Evolutionary conservation across 495 filamentous ascomycete species (phyloP).

Genomic region (Lasiosphaeria miniovina): DNA sequence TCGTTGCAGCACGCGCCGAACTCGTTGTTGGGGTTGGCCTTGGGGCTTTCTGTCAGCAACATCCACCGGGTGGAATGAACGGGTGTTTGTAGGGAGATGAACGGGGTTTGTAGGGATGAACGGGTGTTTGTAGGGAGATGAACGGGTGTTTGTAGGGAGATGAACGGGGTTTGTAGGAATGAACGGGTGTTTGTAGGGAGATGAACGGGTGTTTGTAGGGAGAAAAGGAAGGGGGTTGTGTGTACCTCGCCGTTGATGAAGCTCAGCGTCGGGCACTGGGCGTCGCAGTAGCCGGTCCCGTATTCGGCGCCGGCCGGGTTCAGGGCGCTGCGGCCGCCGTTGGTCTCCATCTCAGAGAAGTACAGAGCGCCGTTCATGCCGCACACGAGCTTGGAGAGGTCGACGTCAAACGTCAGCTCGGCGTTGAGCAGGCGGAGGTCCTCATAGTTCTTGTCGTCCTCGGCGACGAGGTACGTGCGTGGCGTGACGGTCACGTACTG

Average conservation of each 20-base stretch:
- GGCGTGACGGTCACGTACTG: slow-evolving; percentile 51
- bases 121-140: background rate
- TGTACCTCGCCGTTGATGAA: slow-evolving; percentile 65
- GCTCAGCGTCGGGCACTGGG: slow-evolving; percentile 63
- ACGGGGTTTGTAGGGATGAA: slow-evolving; percentile 19
- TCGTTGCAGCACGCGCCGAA: slow-evolving; percentile 67
- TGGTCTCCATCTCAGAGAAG: slow-evolving; percentile 61
- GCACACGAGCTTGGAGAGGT: slow-evolving; percentile 61
- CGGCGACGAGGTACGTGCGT: slow-evolving; percentile 58
- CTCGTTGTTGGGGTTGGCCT: slow-evolving; percentile 52
- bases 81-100: background rate
- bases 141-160: no score
- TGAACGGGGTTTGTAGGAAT: slow-evolving; percentile 19
- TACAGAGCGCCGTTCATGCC: slow-evolving; percentile 74
- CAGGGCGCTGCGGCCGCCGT: slow-evolving; percentile 53
- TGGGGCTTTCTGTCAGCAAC: slow-evolving; percentile 13
- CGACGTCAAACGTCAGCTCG: slow-evolving; percentile 69
- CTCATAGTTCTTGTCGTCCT: slow-evolving; percentile 52
- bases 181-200: background rate
- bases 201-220: background rate
- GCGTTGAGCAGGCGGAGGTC: slow-evolving; percentile 55
- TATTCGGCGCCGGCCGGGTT: slow-evolving; percentile 70
- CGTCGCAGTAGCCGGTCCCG: slow-evolving; percentile 76
- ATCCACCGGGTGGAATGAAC: background rate
- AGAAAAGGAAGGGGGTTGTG: slow-evolving; percentile 1